Conservation (phyloP, 495 filamentous ascomycete species). For the Lasiosphaeria ovina region DNA sequence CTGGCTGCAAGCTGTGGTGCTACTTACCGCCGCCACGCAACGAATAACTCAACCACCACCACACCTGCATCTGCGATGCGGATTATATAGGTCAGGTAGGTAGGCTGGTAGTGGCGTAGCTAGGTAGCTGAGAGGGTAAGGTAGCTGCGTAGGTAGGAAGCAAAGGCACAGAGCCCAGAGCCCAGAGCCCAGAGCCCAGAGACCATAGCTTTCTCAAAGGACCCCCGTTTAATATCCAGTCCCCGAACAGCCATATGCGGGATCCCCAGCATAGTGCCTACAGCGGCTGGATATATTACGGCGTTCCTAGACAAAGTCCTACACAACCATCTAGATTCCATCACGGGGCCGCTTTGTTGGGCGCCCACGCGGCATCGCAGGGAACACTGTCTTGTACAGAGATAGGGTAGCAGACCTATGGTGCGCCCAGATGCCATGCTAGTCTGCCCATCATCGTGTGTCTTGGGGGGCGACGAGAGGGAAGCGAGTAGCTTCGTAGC, state of each 20-base stretch:
- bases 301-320: conserved; percentile 17
- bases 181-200: too few species aligned
- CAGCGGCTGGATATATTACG: conserved; percentile 30
- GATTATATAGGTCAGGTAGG: background rate
- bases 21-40: conserved; percentile 2
- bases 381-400: background rate
- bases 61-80: background rate
- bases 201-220: conserved; percentile 10
- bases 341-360: conserved; percentile 22
- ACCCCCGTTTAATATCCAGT: conserved; percentile 15
- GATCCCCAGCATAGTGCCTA: conserved; percentile 21
- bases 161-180: too few species aligned
- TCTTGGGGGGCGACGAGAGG: background rate
- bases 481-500: background rate
- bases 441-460: too few species aligned
- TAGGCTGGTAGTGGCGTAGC: background rate
- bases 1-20: conserved; percentile 19
- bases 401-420: background rate
- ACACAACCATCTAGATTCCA: conserved; percentile 10
- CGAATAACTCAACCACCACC: background rate
- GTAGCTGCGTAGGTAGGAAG: too few species aligned
- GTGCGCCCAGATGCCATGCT: too few species aligned
- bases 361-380: conserved; percentile 1
- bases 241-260: conserved; percentile 11
- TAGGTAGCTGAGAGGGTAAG: too few species aligned